Evolutionary conservation across 495 filamentous ascomycete species (phyloP).

Genomic region (Glutinoglossum americanum): DNA sequence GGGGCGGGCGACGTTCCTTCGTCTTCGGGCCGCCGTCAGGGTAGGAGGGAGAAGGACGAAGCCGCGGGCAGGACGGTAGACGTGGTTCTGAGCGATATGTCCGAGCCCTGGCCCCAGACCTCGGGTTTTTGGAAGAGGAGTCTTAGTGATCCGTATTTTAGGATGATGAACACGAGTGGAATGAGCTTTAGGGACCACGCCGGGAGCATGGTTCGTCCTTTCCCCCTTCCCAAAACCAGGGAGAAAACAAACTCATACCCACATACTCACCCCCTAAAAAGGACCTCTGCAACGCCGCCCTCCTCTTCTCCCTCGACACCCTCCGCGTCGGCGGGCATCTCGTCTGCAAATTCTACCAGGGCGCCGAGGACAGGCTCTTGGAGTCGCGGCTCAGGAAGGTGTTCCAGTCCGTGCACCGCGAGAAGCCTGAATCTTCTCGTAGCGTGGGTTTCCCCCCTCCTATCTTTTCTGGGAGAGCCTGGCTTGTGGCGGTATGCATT

Average conservation of each 20-base stretch:
- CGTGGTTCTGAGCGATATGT: slow-evolving; percentile 98
- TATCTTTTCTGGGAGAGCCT: too few relatives aligned
- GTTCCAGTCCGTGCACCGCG: slow-evolving; percentile 57
- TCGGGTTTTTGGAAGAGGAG: slow-evolving; percentile 60
- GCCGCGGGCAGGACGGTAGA: slow-evolving; percentile 43
- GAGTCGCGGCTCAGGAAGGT: slow-evolving; percentile 48
- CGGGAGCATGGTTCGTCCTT: slow-evolving; percentile 67
- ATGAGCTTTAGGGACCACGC: slow-evolving; percentile 70
- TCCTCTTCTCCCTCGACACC: slow-evolving; percentile 64
- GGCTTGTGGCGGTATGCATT: too few relatives aligned
- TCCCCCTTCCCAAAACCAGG: neutral
- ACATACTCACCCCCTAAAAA: slow-evolving; percentile 14
- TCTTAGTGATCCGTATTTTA: slow-evolving; percentile 78
- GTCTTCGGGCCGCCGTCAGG: too few relatives aligned
- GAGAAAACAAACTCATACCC: neutral
- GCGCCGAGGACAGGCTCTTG: slow-evolving; percentile 57
- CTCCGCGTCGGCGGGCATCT: slow-evolving; percentile 70
- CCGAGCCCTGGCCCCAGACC: slow-evolving; percentile 71
- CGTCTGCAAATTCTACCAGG: slow-evolving; percentile 95
- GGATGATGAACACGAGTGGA: slow-evolving; percentile 98
- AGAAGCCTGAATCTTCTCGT: slow-evolving; percentile 80
- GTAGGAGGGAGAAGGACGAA: slow-evolving; percentile 14
- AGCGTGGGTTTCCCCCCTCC: slow-evolving; percentile 32
- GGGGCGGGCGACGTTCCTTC: too few relatives aligned
- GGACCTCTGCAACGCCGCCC: slow-evolving; percentile 75